Evolutionary conservation across 208 protist genomes (phyloP).

Genomic region (Leishmania martiniquensis): DNA sequence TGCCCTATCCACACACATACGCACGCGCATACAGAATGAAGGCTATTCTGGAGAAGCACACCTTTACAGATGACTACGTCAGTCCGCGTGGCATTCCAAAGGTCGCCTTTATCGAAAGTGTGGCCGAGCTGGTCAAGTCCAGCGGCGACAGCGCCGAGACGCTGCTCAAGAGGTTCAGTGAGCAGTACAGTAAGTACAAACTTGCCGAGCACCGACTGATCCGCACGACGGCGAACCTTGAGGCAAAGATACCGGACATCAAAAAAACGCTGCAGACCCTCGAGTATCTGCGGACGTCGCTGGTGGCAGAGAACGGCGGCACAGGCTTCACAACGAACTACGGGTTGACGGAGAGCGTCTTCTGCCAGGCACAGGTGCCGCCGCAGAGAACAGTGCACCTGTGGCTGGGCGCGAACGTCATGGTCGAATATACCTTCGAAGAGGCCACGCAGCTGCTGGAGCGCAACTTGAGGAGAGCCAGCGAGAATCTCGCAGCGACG

Average conservation of each 20-base stretch:
- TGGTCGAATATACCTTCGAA: slow-evolving; percentile 97
- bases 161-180: slow-evolving; percentile 85
- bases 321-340: slow-evolving; percentile 81
- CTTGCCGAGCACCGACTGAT: slow-evolving; percentile 91
- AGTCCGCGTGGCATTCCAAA: slow-evolving; percentile 89
- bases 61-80: slow-evolving; percentile 86
- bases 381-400: slow-evolving; percentile 90
- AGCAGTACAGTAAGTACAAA: slow-evolving; percentile 95
- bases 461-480: slow-evolving; percentile 87
- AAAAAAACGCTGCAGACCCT: slow-evolving; percentile 92
- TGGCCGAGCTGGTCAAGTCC: slow-evolving; percentile 73
- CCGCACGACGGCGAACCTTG: slow-evolving; percentile 81
- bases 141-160: slow-evolving; percentile 79
- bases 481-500: slow-evolving; percentile 80
- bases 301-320: slow-evolving; percentile 34
- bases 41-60: slow-evolving; percentile 59
- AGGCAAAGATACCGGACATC: slow-evolving; percentile 93
- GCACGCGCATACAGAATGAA: background rate
- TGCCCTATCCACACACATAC: background rate
- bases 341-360: slow-evolving; percentile 89
- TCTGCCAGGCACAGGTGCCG: slow-evolving; percentile 81
- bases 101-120: slow-evolving; percentile 87
- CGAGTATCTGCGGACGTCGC: slow-evolving; percentile 76
- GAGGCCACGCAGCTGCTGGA: slow-evolving; percentile 93
- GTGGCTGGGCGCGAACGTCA: slow-evolving; percentile 96